Percentiles rank a stretch among this genome's conserved stretches.
phyloP scores from a whole-genome alignment of 306 rosid genomes.

The Arachis stenosperma region DNA sequence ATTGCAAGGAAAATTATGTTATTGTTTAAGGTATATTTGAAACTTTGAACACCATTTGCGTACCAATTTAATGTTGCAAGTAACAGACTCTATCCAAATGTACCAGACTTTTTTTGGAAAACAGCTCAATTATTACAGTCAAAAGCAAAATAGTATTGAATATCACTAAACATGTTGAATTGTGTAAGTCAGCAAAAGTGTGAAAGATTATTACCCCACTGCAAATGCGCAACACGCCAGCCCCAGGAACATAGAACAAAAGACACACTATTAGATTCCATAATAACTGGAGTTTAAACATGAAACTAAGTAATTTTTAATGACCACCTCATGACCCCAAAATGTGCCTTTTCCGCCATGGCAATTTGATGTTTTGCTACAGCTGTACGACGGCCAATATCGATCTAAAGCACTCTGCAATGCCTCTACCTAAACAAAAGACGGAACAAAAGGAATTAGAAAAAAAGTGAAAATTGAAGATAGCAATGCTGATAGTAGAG shows the following conservation, averaged over 20 bases:
- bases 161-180: slow-evolving; percentile 10
- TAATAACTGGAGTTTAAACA: slow-evolving; percentile 22
- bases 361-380: slow-evolving; percentile 70
- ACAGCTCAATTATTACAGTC: slow-evolving; percentile 23
- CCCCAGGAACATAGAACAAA: slow-evolving; percentile 45
- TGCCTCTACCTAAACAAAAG: slow-evolving; percentile 65
- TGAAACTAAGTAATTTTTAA: slow-evolving; percentile 37
- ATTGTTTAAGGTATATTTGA: slow-evolving; percentile 2
- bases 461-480: slow-evolving; percentile 21
- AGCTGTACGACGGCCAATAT: slow-evolving; percentile 93
- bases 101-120: slow-evolving; percentile 10
- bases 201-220: slow-evolving; percentile 89
- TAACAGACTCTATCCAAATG: slow-evolving; percentile 18
- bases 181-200: slow-evolving; percentile 42
- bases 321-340: slow-evolving; percentile 97
- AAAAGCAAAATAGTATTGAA: slow-evolving; percentile 24
- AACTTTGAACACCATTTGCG: slow-evolving; percentile 20
- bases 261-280: slow-evolving; percentile 47
- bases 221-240: slow-evolving; percentile 43
- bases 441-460: slow-evolving; percentile 22
- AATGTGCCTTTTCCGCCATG: slow-evolving; percentile 77
- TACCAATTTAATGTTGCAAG: slow-evolving; percentile 22
- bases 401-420: slow-evolving; percentile 60
- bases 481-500: slow-evolving; percentile 6
- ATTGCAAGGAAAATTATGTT: slow-evolving; percentile 4